Percentiles rank a stretch among this genome's conserved stretches.
Conservation (phyloP, 441 rosid species). For the Adansonia madagascariensis region DNA sequence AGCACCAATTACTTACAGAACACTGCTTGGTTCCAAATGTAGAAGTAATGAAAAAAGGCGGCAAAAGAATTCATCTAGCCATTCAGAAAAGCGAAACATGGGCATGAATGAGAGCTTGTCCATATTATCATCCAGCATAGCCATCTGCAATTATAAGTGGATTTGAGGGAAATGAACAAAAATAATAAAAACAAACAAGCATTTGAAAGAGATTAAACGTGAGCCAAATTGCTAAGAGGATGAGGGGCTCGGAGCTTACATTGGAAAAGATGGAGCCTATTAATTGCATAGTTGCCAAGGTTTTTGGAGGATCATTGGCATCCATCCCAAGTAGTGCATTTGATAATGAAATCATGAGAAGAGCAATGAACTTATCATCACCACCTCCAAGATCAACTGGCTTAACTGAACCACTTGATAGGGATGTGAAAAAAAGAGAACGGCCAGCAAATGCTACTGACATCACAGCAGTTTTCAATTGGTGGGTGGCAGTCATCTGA, state of each 20-base stretch:
- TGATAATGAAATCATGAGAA: slow-evolving; percentile 81
- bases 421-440: slow-evolving; percentile 76
- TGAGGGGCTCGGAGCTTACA: slow-evolving; percentile 53
- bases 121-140: slow-evolving; percentile 74
- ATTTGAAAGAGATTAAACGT: slow-evolving; percentile 17
- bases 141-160: slow-evolving; percentile 60
- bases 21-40: slow-evolving; percentile 93
- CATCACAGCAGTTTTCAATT: slow-evolving; percentile 94
- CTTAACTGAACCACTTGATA: slow-evolving; percentile 56
- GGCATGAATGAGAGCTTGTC: slow-evolving; percentile 74
- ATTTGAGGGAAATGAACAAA: slow-evolving; percentile 11
- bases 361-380: slow-evolving; percentile 57
- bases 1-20: slow-evolving; percentile 64
- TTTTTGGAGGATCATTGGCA: slow-evolving; percentile 99
- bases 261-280: slow-evolving; percentile 99
- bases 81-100: slow-evolving; percentile 83
- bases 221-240: slow-evolving; percentile 22
- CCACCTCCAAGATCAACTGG: slow-evolving; percentile 58
- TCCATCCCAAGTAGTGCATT: slow-evolving; percentile 99
- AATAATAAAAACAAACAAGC: neutral
- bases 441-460: slow-evolving; percentile 99
- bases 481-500: slow-evolving; percentile 99
- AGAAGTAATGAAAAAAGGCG: slow-evolving; percentile 89
- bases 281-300: slow-evolving; percentile 96
- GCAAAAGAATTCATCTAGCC: slow-evolving; percentile 97